phyloP scores from a whole-genome alignment of 345 rosid genomes.

The Eucalyptus camaldulensis region DNA sequence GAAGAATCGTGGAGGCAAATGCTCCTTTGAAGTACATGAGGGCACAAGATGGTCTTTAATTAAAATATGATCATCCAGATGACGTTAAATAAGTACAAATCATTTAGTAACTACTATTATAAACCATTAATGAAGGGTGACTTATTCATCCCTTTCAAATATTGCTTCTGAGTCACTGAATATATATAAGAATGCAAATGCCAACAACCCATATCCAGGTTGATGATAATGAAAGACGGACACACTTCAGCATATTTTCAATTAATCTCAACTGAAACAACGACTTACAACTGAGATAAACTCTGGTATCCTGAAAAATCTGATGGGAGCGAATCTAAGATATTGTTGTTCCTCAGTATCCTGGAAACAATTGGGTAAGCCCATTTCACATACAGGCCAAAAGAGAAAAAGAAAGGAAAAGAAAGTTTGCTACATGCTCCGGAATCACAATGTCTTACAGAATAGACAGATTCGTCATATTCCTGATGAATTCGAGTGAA shows the following conservation, averaged over 20 bases:
- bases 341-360: slow-evolving; percentile 19
- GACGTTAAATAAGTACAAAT: neutral
- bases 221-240: neutral
- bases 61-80: neutral
- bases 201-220: neutral
- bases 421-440: too few species aligned
- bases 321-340: slow-evolving; percentile 22
- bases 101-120: neutral
- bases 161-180: neutral
- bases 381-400: neutral
- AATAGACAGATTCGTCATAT: too few species aligned
- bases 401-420: neutral
- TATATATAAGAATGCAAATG: neutral
- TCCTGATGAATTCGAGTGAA: too few species aligned
- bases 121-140: neutral
- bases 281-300: neutral
- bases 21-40: neutral
- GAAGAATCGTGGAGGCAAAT: neutral
- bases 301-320: slow-evolving; percentile 12
- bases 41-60: too few species aligned
- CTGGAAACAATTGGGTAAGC: neutral
- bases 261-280: neutral
- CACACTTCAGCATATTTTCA: neutral
- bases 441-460: too few species aligned
- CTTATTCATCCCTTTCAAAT: neutral